Base-by-base conservation (phyloP, 768 basidiomycete species). In the Phlegmacium glaucopus region DNA sequence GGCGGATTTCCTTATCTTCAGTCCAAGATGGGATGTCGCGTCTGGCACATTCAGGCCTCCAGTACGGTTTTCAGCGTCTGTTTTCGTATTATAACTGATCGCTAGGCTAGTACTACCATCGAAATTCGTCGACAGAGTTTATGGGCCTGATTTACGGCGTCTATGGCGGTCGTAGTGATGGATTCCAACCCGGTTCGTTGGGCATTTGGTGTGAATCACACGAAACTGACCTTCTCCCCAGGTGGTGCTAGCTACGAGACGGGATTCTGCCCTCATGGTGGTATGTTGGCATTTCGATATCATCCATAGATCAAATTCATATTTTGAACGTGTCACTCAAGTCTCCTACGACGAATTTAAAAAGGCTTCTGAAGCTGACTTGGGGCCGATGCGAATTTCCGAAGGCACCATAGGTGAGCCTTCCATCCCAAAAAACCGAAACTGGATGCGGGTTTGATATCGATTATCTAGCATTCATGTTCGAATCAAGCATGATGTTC, bases 201-300 rank as follows among this genome's bases (percentile, higher is more conserved):
- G 6, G 42, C 18, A 22, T 34, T 27, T 25, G 27, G 15, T 7
- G 12, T 17, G 17, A 22, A 25, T 30, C 52, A 25, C 8, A 13
- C 6, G 10, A 4, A 17, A 26, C 34, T 9, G 11, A 22, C 40
- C n/a, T 35, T 13, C 11, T 27, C 35, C 52, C 4, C n/a, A 66
- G 69, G 70, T 42, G 79, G 78, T 10, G 74, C 78, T 35, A 83
- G 79, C 52, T 83, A 75, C 53, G 81, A 82, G 58, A 80, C 76
- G 18, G 80, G 80, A 7, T 83, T 82, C 63, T 80, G 77, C 49
- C 82, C 82, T 6, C 82, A 83, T 50, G 82, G 82, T 58, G 79
- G 79, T 79, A 50, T 10, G 70, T 56, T 10, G 18, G 26, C n/a
- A 32, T 27, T 11, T 15, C 8, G 12, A 28, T 29, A 11, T n/a